Conservation (phyloP, 441 rosid genomes). For the Sinapis alba region DNA sequence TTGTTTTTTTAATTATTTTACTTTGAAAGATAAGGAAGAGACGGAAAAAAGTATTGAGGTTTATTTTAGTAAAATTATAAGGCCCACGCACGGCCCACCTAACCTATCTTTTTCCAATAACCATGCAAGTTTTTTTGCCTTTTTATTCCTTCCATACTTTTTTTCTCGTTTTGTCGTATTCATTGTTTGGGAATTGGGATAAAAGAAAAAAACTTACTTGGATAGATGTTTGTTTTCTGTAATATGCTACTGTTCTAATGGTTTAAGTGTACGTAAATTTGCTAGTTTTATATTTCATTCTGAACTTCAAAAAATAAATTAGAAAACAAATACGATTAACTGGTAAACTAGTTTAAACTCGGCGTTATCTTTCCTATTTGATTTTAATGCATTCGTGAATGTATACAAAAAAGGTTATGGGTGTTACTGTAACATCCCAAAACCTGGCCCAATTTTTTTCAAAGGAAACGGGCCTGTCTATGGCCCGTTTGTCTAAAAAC, state of each 20-base stretch:
- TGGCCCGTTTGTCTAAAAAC: too few relatives aligned
- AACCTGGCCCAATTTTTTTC: too few relatives aligned
- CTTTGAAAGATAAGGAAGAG: conserved; percentile 17
- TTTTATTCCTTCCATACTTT: conserved; percentile 13
- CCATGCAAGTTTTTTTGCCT: conserved; percentile 16
- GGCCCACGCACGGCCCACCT: conserved; percentile 36
- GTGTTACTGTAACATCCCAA: too few relatives aligned
- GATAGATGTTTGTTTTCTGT: neutral
- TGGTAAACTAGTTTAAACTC: too few relatives aligned
- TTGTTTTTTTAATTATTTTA: neutral
- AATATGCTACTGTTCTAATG: neutral
- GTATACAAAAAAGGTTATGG: too few relatives aligned
- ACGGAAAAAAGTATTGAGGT: neutral
- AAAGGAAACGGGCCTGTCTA: too few relatives aligned
- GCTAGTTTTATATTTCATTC: neutral
- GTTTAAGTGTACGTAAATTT: neutral
- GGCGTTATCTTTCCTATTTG: too few relatives aligned
- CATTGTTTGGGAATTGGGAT: neutral
- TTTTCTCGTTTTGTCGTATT: conserved; percentile 20
- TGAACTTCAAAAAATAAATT: too few relatives aligned
- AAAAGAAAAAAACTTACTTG: neutral
- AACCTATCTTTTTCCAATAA: neutral
- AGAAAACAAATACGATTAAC: too few relatives aligned
- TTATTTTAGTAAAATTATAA: conserved; percentile 9
- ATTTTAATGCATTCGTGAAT: too few relatives aligned